Base-by-base conservation (phyloP, 495 filamentous ascomycete genomes). In the Parathielavia appendiculata region DNA sequence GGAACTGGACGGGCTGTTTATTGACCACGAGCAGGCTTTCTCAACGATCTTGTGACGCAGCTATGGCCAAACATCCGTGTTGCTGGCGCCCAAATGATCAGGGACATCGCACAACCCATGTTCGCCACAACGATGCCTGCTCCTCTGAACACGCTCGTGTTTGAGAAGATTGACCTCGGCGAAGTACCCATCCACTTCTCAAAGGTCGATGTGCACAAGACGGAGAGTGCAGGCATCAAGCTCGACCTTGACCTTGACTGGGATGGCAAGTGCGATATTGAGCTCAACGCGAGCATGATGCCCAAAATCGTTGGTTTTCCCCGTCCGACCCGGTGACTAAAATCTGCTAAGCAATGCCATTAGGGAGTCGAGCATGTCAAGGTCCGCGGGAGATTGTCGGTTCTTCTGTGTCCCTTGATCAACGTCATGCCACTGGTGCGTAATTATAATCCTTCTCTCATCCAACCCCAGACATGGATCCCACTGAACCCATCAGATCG, bases 1-100 rank as follows among this genome's bases (percentile, higher is more conserved):
- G 34, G 26, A 6, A 30, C 26, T 30, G 26, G 26, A 30, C 26
- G 26, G 26, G 26, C 26, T 32, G 22, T 26, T 26, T 13, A 40
- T 19, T 32, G 35, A 13, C 16, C 23, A 5, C 6, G 5, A 11
- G 1, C 38, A 75, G 73, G 64, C 26, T 76, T 75, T 56, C 63
- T 77, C 54, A 77, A 77, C 59, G 72, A 77, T 57, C 63, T 77
- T 38, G 63, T 77, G 44, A 64, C 51, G n/a, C 70, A 71, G 51
- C 61, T 77, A 60, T 77, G 75, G 75, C 75, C 75, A 43, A 74
- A 77, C 54, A 72, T 76, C 58, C 61, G 54, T 39, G 66, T 71
- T 6, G 73, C 70, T 23, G 69, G 57, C 11, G 58, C 64, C 63
- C 62, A 64, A 30, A 74, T 73, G 63, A 68, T 62, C 49, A 75